phyloP scores from a whole-genome alignment of 768 basidiomycete species.

The Vishniacozyma victoriae region DNA sequence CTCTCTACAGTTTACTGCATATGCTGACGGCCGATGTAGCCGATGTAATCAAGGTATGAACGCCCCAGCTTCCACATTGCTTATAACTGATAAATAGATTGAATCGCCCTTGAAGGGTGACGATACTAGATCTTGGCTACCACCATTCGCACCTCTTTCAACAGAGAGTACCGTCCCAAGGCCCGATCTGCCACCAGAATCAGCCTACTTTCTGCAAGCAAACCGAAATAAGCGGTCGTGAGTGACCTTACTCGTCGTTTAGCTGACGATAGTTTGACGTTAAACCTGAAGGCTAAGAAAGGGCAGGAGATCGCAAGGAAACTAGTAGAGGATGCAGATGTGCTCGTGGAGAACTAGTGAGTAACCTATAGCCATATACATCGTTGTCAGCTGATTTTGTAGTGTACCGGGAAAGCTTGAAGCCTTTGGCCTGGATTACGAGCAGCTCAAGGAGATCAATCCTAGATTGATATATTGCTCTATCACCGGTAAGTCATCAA shows the following conservation, averaged over 20 bases:
- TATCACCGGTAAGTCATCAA: constrained; percentile 66
- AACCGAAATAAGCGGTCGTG: constrained; percentile 56
- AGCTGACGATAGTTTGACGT: constrained; percentile 52
- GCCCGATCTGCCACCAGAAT: constrained; percentile 70
- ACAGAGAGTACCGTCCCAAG: constrained; percentile 37
- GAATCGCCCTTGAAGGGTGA: constrained; percentile 58
- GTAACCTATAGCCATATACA: no score
- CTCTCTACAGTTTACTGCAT: neutral
- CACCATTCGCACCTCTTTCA: constrained; percentile 39
- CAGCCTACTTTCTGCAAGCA: constrained; percentile 81
- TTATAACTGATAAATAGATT: constrained; percentile 15
- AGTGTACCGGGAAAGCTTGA: constrained; percentile 62
- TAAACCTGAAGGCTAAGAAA: constrained; percentile 74
- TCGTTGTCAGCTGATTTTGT: constrained; percentile 12
- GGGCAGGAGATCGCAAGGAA: constrained; percentile 69
- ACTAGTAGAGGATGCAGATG: constrained; percentile 67
- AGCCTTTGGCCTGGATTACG: constrained; percentile 77
- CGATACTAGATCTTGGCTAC: constrained; percentile 62
- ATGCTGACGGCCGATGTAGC: constrained; percentile 49
- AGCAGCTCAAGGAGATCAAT: constrained; percentile 71
- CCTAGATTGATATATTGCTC: constrained; percentile 77
- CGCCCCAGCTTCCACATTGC: neutral
- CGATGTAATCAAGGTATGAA: constrained; percentile 76
- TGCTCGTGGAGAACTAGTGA: constrained; percentile 77
- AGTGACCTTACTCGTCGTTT: constrained; percentile 2